Conservation (phyloP, 345 rosid species). For the Pugionium cornutum region DNA sequence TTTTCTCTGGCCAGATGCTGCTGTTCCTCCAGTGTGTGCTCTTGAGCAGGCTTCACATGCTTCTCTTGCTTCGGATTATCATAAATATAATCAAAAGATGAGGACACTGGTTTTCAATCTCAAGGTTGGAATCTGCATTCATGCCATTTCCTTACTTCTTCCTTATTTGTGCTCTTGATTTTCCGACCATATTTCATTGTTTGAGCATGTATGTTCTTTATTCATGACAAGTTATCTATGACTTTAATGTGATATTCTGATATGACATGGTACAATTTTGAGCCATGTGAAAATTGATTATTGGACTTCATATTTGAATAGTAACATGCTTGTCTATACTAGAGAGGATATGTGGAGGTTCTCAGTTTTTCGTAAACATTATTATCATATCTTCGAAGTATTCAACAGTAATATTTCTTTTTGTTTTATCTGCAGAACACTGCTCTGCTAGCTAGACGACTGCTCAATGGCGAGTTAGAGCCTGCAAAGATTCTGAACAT, state of each 20-base stretch:
- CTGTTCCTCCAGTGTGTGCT: conserved; percentile 68
- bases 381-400: not conserved
- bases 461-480: conserved; percentile 76
- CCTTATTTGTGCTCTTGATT: conserved; percentile 3
- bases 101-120: conserved; percentile 83
- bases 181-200: not conserved
- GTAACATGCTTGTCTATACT: conserved; percentile 2
- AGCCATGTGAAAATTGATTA: conserved; percentile 7
- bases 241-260: conserved; percentile 11
- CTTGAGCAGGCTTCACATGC: conserved; percentile 87
- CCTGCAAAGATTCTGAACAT: conserved; percentile 83
- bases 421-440: conserved; percentile 49
- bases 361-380: not conserved
- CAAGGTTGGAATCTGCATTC: conserved; percentile 54
- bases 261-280: conserved; percentile 12
- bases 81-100: conserved; percentile 88
- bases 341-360: conserved; percentile 8
- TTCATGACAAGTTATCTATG: conserved; percentile 5
- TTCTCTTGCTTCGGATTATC: conserved; percentile 67
- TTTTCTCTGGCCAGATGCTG: conserved; percentile 89
- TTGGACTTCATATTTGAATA: conserved; percentile 1
- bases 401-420: not conserved
- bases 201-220: conserved; percentile 18
- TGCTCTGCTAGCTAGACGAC: conserved; percentile 63
- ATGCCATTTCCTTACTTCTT: conserved; percentile 11